Evolutionary conservation across 2,329 filamentous ascomycete species (phyloP).

Genomic region (Cyphellophora attinorum): DNA sequence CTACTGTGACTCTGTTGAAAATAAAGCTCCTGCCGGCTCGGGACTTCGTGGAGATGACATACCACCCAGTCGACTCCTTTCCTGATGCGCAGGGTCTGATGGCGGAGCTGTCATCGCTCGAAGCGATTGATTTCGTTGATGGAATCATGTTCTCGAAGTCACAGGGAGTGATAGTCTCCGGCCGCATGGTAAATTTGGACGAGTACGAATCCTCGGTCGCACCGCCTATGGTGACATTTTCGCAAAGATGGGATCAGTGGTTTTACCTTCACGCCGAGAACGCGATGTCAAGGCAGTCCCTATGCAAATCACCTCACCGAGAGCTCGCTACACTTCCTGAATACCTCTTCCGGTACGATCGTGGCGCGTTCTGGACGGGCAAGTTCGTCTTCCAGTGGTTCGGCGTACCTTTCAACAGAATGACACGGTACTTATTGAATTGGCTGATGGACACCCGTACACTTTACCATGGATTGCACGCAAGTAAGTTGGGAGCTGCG

Average conservation of each 20-base stretch:
- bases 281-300: too few species aligned
- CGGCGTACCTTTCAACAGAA: constrained; percentile 46
- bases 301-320: constrained; percentile 4
- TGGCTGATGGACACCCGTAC: constrained; percentile 51
- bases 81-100: constrained; percentile 22
- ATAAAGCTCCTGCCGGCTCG: constrained; percentile 36
- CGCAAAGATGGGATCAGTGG: constrained; percentile 41
- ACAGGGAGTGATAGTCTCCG: constrained; percentile 7
- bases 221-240: constrained; percentile 4
- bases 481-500: constrained; percentile 42
- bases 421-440: constrained; percentile 50
- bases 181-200: too few species aligned
- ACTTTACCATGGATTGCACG: constrained; percentile 53
- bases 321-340: constrained; percentile 17
- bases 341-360: constrained; percentile 40
- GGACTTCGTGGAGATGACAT: constrained; percentile 39
- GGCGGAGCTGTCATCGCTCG: too few species aligned
- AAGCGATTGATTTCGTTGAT: constrained; percentile 36
- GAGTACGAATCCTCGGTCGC: constrained; percentile 4
- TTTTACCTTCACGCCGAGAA: constrained; percentile 34
- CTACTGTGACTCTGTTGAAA: constrained; percentile 49
- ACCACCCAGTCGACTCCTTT: constrained; percentile 24
- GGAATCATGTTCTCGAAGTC: constrained; percentile 37
- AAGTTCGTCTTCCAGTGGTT: constrained; percentile 53
- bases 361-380: constrained; percentile 56